A percentile compares a stretch with the other conserved stretches of the same genome.
Conservation (phyloP, 2,329 filamentous ascomycete genomes). For the Phialocephala subalpina region DNA sequence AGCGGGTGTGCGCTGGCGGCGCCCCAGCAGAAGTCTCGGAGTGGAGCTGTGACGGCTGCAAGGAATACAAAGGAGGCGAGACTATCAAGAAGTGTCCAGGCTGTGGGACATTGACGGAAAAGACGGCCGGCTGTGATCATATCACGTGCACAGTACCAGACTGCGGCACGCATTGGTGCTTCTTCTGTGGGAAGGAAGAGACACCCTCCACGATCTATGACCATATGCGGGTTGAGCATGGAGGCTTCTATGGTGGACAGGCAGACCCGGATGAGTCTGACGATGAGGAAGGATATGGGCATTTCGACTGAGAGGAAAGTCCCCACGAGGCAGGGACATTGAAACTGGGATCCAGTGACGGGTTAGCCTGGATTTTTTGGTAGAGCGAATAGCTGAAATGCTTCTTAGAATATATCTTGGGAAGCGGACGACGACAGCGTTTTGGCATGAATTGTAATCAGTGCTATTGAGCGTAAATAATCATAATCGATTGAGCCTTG, state of each 20-base stretch:
- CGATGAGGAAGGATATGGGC: not conserved
- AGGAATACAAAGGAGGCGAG: not conserved
- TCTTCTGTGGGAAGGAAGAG: slow-evolving; percentile 22
- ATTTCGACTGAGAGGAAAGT: not conserved
- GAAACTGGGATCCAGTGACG: no score
- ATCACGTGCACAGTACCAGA: slow-evolving; percentile 22
- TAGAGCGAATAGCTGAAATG: no score
- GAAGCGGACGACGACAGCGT: no score
- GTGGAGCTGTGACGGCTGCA: slow-evolving; percentile 19
- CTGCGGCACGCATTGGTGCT: slow-evolving; percentile 30
- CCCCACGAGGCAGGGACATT: no score
- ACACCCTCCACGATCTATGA: slow-evolving; percentile 16
- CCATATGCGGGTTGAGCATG: slow-evolving; percentile 23
- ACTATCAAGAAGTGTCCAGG: slow-evolving; percentile 22
- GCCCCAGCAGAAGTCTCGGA: slow-evolving; percentile 23
- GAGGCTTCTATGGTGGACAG: slow-evolving; percentile 11
- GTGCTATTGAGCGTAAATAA: no score
- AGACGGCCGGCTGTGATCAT: slow-evolving; percentile 26
- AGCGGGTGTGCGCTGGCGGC: slow-evolving; percentile 28
- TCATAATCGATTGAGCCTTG: no score
- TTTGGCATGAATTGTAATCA: no score
- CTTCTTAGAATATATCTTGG: no score
- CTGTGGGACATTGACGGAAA: slow-evolving; percentile 23
- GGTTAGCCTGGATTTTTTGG: no score
- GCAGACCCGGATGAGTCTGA: not conserved